These are phyloP conservation scores for Chlamydomonas applanata DNA, from an alignment of 139 green algal species.

Conservation along the genomic window DNA sequence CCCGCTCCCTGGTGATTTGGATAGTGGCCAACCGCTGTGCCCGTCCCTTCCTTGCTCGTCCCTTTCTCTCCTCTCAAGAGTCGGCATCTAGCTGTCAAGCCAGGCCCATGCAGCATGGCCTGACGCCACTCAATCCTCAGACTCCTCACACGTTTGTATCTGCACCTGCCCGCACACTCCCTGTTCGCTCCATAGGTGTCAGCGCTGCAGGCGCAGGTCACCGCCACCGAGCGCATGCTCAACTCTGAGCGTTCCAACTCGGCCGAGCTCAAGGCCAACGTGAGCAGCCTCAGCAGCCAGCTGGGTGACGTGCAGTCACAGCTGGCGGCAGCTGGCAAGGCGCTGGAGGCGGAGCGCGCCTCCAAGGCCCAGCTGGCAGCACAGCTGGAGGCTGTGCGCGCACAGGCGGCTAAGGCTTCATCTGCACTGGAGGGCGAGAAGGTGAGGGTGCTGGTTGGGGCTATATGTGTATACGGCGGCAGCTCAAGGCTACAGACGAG, in stretches of 20 bases:
- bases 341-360: neutral
- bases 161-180: too few relatives aligned
- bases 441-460: neutral
- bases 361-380: slow-evolving; percentile 17
- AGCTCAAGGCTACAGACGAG: too few relatives aligned
- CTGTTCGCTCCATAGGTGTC: neutral
- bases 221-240: slow-evolving; percentile 22
- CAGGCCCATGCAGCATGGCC: too few relatives aligned
- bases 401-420: neutral
- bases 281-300: slow-evolving; percentile 9
- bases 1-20: neutral
- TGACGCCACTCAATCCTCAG: too few relatives aligned
- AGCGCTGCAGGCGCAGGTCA: slow-evolving; percentile 21
- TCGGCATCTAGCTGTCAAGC: too few relatives aligned
- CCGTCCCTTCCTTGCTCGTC: too few relatives aligned
- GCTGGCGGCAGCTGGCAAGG: neutral
- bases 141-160: too few relatives aligned
- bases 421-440: slow-evolving; percentile 27
- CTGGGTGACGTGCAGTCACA: slow-evolving; percentile 8
- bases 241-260: slow-evolving; percentile 6
- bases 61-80: too few relatives aligned
- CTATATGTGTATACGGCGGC: too few relatives aligned
- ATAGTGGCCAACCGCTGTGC: too few relatives aligned
- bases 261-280: slow-evolving; percentile 7
- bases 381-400: neutral